Conservation (phyloP, 164 flowering plant species). For the Stephania yunnanensis region DNA sequence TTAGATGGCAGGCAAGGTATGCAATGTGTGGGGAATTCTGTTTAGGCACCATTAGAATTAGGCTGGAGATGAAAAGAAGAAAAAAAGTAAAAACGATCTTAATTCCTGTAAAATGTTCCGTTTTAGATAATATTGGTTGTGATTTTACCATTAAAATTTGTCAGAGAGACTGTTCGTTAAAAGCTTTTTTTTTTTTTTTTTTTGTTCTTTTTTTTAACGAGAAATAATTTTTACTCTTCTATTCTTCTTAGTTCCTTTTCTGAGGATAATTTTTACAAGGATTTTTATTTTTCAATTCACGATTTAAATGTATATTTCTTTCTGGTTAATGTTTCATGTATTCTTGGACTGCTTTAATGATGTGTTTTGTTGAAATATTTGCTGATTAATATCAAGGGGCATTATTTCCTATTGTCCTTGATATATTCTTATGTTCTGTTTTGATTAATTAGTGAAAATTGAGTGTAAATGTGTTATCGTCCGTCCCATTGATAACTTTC, state of each 20-base stretch:
- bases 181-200: background rate
- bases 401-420: background rate
- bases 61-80: background rate
- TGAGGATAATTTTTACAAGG: background rate
- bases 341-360: no score
- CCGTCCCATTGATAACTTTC: background rate
- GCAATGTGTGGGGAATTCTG: background rate
- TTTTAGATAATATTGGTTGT: background rate
- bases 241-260: background rate
- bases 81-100: background rate
- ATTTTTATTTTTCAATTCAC: background rate
- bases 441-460: background rate
- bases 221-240: background rate
- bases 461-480: background rate
- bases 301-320: background rate
- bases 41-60: background rate
- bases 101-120: background rate
- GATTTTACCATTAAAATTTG: background rate
- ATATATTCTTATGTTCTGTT: background rate
- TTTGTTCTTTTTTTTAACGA: no score
- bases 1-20: constrained; percentile 40
- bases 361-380: no score
- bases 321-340: no score
- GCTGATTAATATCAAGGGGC: no score
- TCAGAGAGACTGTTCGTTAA: background rate